Percentiles rank a stretch among this genome's conserved stretches.
Evolutionary conservation across 495 filamentous ascomycete species (phyloP).

Genomic region (Friedmanniomyces endolithicus): DNA sequence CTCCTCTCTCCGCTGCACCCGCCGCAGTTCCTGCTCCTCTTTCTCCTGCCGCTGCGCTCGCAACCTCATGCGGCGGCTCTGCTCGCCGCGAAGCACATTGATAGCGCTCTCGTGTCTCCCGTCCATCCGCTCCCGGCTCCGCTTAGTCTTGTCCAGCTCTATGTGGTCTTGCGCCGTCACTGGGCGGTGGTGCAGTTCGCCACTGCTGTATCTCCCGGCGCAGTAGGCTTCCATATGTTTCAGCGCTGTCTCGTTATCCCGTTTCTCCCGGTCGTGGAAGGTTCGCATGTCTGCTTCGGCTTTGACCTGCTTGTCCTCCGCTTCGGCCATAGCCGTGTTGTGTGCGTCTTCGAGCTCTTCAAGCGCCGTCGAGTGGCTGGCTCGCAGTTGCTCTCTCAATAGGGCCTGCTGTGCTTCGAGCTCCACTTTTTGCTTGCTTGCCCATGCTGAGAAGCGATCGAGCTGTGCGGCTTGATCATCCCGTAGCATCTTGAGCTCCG

Average conservation of each 20-base stretch:
- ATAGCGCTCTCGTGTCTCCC: slow-evolving; percentile 59
- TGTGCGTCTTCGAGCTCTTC: slow-evolving; percentile 31
- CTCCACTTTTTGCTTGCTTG: slow-evolving; percentile 39
- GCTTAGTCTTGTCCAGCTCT: slow-evolving; percentile 61
- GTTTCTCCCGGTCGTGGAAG: slow-evolving; percentile 39
- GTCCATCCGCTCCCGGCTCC: slow-evolving; percentile 54
- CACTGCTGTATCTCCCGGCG: slow-evolving; percentile 40
- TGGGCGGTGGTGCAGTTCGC: slow-evolving; percentile 24
- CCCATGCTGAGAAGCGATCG: slow-evolving; percentile 45
- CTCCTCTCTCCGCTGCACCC: slow-evolving; percentile 53
- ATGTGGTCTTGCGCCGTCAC: slow-evolving; percentile 47
- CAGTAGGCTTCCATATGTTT: slow-evolving; percentile 73
- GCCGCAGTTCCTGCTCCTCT: slow-evolving; percentile 49
- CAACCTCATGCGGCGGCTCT: slow-evolving; percentile 40
- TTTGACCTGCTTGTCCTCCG: slow-evolving; percentile 64
- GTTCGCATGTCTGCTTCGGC: slow-evolving; percentile 51
- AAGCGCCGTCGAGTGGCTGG: slow-evolving; percentile 22
- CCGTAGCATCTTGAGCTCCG: slow-evolving; percentile 36
- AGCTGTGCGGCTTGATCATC: slow-evolving; percentile 45
- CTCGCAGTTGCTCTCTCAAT: slow-evolving; percentile 32
- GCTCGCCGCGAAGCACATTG: slow-evolving; percentile 67
- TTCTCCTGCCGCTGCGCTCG: slow-evolving; percentile 8
- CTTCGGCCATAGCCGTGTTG: slow-evolving; percentile 39
- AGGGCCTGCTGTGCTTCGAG: slow-evolving; percentile 41
- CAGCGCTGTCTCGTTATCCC: slow-evolving; percentile 54